A percentile compares a stretch with the other conserved stretches of the same genome.
Conservation (phyloP, 2,329 filamentous ascomycete species). For the Colletotrichum falcatum region DNA sequence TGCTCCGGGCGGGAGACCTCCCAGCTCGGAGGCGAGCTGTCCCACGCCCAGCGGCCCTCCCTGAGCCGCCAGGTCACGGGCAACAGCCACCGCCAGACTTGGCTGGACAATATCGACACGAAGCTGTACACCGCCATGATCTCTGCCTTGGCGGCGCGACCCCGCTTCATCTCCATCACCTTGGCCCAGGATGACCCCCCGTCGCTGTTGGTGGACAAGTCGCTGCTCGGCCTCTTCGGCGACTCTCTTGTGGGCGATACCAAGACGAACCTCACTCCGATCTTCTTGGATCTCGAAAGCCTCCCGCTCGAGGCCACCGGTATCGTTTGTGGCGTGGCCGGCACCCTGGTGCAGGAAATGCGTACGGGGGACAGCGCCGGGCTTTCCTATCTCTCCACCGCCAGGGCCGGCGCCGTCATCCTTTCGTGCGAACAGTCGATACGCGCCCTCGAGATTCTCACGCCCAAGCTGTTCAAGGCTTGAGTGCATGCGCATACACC, state of each 20-base stretch:
- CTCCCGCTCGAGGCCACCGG: conserved; percentile 90
- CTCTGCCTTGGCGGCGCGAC: conserved; percentile 70
- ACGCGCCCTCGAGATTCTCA: conserved; percentile 79
- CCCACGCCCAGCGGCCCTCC: conserved; percentile 48
- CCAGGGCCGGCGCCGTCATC: conserved; percentile 89
- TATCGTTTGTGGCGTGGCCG: conserved; percentile 94
- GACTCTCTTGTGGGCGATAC: conserved; percentile 82
- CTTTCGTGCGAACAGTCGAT: conserved; percentile 79
- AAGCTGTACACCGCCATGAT: conserved; percentile 73
- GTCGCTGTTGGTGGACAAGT: conserved; percentile 78
- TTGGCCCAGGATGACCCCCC: conserved; percentile 80
- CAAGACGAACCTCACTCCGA: conserved; percentile 80
- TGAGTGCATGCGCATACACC: background rate
- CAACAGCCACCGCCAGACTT: conserved; percentile 54
- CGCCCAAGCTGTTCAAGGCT: conserved; percentile 58
- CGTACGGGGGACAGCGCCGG: conserved; percentile 70
- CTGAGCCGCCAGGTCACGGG: conserved; percentile 54
- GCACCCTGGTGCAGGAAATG: conserved; percentile 81
- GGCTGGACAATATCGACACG: conserved; percentile 72
- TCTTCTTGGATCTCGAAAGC: conserved; percentile 85
- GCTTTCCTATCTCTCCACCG: conserved; percentile 91
- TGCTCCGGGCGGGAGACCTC: conserved; percentile 76
- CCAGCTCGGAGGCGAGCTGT: conserved; percentile 53
- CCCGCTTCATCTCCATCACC: conserved; percentile 79
- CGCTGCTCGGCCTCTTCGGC: conserved; percentile 73